Evolutionary conservation across 2,329 filamentous ascomycete species (phyloP).

Genomic region (Ceratocystis papillata): DNA sequence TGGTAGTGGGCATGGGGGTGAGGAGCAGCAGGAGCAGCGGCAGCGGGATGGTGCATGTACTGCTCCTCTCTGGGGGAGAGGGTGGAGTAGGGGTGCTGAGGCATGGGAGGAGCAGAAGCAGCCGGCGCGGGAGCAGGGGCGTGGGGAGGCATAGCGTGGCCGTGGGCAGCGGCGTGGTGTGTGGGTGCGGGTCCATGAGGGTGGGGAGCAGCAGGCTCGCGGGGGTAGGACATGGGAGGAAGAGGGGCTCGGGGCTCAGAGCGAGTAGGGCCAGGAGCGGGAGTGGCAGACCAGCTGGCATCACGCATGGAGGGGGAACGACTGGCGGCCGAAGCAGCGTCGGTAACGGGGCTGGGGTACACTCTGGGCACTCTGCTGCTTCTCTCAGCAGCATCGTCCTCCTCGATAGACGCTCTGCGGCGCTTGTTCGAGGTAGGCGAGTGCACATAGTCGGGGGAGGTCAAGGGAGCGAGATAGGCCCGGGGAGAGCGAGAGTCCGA

Average conservation of each 20-base stretch:
- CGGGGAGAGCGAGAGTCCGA: slow-evolving; percentile 32
- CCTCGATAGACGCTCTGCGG: slow-evolving; percentile 35
- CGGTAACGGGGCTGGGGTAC: slow-evolving; percentile 32
- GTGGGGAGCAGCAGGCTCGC: slow-evolving; percentile 4
- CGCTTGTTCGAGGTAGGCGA: slow-evolving; percentile 40
- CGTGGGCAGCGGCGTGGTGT: slow-evolving; percentile 3
- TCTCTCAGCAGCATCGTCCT: slow-evolving; percentile 34
- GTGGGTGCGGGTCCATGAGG: neutral
- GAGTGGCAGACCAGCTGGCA: slow-evolving; percentile 17
- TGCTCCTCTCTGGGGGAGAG: slow-evolving; percentile 1
- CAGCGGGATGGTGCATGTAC: slow-evolving; percentile 25
- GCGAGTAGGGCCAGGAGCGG: slow-evolving; percentile 10
- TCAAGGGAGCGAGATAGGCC: slow-evolving; percentile 29
- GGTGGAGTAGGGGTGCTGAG: neutral
- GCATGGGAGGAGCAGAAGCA: neutral
- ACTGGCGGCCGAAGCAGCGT: slow-evolving; percentile 17
- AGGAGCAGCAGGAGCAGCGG: slow-evolving; percentile 32
- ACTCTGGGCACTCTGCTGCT: slow-evolving; percentile 39
- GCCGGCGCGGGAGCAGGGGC: neutral
- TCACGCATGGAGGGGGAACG: slow-evolving; percentile 16
- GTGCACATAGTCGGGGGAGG: slow-evolving; percentile 41
- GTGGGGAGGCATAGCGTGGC: neutral
- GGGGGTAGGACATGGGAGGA: slow-evolving; percentile 16
- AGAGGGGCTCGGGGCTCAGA: slow-evolving; percentile 13
- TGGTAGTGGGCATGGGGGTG: slow-evolving; percentile 20